A percentile compares a stretch with the other conserved stretches of the same genome.
Conservation (phyloP, 148 eudicot species). For the Silene uniflora region DNA sequence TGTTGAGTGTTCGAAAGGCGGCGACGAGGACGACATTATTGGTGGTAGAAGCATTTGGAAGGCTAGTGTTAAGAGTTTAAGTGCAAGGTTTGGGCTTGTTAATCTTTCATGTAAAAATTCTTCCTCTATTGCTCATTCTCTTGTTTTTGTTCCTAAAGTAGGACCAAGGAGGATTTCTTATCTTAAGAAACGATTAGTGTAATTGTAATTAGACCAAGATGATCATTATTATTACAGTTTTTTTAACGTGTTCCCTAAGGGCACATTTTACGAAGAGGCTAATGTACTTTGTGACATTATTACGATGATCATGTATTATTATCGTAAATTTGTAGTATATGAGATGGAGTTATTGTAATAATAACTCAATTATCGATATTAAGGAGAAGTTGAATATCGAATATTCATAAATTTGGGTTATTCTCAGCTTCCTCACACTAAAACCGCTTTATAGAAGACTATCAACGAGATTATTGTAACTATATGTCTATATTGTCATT, state of each 20-base stretch:
- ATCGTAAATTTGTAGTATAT: too few species aligned
- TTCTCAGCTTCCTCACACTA: too few species aligned
- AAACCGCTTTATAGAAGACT: too few species aligned
- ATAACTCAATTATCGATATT: too few species aligned
- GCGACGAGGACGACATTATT: conserved; percentile 2
- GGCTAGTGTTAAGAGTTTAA: background rate
- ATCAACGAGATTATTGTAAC: too few species aligned
- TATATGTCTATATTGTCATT: background rate
- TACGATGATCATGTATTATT: background rate
- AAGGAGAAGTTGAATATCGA: too few species aligned
- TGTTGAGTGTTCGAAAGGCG: conserved; percentile 62
- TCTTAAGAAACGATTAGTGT: conserved; percentile 16
- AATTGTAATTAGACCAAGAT: background rate
- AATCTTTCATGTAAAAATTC: conserved; percentile 29
- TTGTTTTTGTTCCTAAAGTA: conserved; percentile 28
- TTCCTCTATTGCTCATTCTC: conserved; percentile 23
- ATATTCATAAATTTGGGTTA: too few species aligned
- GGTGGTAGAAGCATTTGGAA: background rate
- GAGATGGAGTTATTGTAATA: too few species aligned
- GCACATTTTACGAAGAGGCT: too few species aligned
- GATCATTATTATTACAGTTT: too few species aligned
- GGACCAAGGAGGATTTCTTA: conserved; percentile 25
- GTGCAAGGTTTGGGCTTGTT: conserved; percentile 22
- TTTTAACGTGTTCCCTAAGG: too few species aligned
- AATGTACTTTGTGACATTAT: background rate